Conservation (phyloP, 257 asterid genomes). For the Solanum medicagineum region DNA sequence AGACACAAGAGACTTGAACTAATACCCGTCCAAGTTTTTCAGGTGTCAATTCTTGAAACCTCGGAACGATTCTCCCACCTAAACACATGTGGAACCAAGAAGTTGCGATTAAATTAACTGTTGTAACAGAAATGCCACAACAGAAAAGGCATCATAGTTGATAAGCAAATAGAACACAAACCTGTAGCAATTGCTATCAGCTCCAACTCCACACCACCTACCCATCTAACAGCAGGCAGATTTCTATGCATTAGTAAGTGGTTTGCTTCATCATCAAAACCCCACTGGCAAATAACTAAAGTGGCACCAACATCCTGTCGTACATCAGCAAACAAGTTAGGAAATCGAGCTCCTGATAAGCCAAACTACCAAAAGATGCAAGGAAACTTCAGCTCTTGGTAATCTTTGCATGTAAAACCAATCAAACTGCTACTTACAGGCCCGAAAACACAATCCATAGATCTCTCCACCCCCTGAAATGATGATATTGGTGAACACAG, state of each 20-base stretch:
- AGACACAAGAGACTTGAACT: not conserved
- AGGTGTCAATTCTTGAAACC: constrained; percentile 81
- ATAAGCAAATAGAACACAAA: constrained; percentile 10
- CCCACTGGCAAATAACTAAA: constrained; percentile 97
- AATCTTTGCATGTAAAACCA: not conserved
- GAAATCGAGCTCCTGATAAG: not conserved
- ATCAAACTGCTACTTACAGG: not conserved
- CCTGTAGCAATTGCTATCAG: constrained; percentile 95
- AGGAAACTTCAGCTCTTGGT: not conserved
- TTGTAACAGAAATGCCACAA: not conserved
- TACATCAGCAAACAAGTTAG: not conserved
- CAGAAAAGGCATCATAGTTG: not conserved
- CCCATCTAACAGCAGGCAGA: constrained; percentile 94
- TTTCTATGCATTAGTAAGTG: constrained; percentile 84
- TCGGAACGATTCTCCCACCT: constrained; percentile 98
- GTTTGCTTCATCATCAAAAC: constrained; percentile 96
- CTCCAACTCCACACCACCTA: constrained; percentile 92
- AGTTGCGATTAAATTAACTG: not conserved
- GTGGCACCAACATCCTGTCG: constrained; percentile 93
- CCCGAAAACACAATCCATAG: not conserved
- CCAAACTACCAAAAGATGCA: not conserved
- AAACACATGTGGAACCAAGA: not conserved
- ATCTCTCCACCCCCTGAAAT: not conserved
- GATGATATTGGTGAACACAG: not conserved
- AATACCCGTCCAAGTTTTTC: constrained; percentile 74